Evolutionary conservation across 441 rosid genomes (phyloP).

Genomic region (Melastoma candidum): DNA sequence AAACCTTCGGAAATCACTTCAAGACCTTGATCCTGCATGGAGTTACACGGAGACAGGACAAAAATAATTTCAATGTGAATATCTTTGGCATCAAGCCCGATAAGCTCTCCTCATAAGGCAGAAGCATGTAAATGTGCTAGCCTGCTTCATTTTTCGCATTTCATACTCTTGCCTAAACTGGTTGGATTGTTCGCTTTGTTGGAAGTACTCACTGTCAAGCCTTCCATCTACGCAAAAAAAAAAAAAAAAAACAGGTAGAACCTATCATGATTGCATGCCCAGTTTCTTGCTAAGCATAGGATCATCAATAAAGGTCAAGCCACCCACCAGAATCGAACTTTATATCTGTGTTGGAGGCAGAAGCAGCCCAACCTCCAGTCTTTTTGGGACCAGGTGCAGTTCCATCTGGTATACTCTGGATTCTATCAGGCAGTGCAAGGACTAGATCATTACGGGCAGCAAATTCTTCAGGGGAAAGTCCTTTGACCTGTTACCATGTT

Average conservation of each 20-base stretch:
- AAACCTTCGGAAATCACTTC: constrained; percentile 88
- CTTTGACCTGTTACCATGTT: constrained; percentile 57
- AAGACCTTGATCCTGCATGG: constrained; percentile 78
- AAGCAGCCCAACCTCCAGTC: constrained; percentile 65
- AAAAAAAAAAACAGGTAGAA: constrained; percentile 1
- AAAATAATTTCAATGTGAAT: too few relatives aligned
- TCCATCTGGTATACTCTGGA: constrained; percentile 90
- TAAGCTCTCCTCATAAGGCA: too few relatives aligned
- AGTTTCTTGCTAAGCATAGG: constrained; percentile 4
- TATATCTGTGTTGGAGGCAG: constrained; percentile 67
- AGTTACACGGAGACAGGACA: too few relatives aligned
- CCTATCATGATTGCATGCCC: background rate
- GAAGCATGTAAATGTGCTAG: constrained; percentile 18
- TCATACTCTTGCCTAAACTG: constrained; percentile 84
- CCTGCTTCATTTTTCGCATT: constrained; percentile 87
- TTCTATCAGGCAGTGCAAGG: constrained; percentile 83
- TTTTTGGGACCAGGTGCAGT: constrained; percentile 70
- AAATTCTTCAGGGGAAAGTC: constrained; percentile 80
- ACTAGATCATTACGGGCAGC: constrained; percentile 85
- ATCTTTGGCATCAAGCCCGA: too few relatives aligned
- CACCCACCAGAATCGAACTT: constrained; percentile 82
- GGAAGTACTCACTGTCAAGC: constrained; percentile 81
- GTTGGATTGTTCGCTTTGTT: constrained; percentile 62
- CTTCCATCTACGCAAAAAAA: constrained; percentile 47
- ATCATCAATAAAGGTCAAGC: constrained; percentile 12